Percentiles rank a stretch among this genome's conserved stretches.
phyloP scores from a whole-genome alignment of 345 rosid species.

The Salix arbutifolia region DNA sequence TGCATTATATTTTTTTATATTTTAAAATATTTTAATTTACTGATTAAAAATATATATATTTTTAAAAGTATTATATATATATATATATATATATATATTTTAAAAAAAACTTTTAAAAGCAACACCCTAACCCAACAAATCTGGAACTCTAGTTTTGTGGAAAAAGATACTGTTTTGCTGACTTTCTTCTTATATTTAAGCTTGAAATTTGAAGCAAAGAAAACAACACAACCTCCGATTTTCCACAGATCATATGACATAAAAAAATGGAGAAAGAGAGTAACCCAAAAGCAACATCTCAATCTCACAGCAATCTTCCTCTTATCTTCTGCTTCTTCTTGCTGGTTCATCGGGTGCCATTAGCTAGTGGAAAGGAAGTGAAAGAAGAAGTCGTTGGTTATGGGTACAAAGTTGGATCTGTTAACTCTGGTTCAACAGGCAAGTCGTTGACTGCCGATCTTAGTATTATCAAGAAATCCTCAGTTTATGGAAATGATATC shows the following conservation, averaged over 20 bases:
- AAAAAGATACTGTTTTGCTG: not conserved
- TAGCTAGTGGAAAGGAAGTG: not conserved
- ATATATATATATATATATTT: no score
- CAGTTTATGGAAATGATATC: constrained; percentile 11
- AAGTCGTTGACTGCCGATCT: constrained; percentile 12
- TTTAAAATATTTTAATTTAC: no score
- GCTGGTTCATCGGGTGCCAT: not conserved
- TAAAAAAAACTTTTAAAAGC: no score
- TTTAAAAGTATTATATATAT: no score
- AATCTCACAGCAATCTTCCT: not conserved
- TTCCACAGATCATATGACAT: not conserved
- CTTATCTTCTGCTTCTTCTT: not conserved
- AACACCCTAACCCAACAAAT: not conserved
- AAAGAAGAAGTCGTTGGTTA: not conserved
- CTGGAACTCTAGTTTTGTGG: not conserved
- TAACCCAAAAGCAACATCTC: not conserved
- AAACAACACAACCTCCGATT: not conserved
- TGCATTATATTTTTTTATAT: no score
- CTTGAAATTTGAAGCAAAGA: not conserved
- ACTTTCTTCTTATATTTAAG: not conserved
- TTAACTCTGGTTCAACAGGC: no score
- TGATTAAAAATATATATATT: no score
- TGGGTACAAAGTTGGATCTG: not conserved
- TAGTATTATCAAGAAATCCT: constrained; percentile 7
- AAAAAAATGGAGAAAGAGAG: not conserved